Percentiles rank a stretch among this genome's conserved stretches.
These are phyloP conservation scores for Cyclostephanos tholiformis DNA, from an alignment of 108 stramenopile species.

Conservation along the genomic window DNA sequence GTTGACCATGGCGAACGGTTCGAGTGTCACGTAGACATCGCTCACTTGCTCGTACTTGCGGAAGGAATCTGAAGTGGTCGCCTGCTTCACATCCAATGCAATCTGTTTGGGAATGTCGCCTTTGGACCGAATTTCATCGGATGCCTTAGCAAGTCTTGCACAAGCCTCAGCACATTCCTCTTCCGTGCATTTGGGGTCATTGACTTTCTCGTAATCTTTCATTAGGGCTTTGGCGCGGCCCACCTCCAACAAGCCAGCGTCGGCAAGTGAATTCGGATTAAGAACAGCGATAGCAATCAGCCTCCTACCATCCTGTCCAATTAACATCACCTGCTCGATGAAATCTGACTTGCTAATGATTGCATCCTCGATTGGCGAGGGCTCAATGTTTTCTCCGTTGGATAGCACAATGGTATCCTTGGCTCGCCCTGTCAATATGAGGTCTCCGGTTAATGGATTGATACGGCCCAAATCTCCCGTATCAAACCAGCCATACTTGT, in stretches of 20 bases:
- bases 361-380: conserved; percentile 66
- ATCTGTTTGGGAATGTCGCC: conserved; percentile 51
- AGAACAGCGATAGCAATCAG: conserved; percentile 83
- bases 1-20: conserved; percentile 95
- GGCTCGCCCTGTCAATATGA: conserved; percentile 68
- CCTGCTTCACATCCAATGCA: conserved; percentile 53
- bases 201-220: conserved; percentile 62
- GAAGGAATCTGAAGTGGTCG: conserved; percentile 58
- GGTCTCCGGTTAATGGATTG: conserved; percentile 63
- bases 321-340: conserved; percentile 94
- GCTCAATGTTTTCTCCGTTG: conserved; percentile 73
- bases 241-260: conserved; percentile 63
- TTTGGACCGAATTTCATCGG: conserved; percentile 59
- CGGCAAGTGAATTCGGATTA: conserved; percentile 70
- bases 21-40: conserved; percentile 77
- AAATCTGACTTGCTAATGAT: conserved; percentile 62
- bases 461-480: conserved; percentile 74
- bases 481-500: conserved; percentile 71
- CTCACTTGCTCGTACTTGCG: conserved; percentile 84
- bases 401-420: conserved; percentile 80
- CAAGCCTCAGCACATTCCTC: conserved; percentile 64
- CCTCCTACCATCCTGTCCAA: conserved; percentile 87
- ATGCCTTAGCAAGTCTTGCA: conserved; percentile 59
- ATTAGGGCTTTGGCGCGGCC: conserved; percentile 50
- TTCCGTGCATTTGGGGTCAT: conserved; percentile 74